phyloP scores from a whole-genome alignment of 2,329 filamentous ascomycete genomes.

The Paracoccidioides lutzii region DNA sequence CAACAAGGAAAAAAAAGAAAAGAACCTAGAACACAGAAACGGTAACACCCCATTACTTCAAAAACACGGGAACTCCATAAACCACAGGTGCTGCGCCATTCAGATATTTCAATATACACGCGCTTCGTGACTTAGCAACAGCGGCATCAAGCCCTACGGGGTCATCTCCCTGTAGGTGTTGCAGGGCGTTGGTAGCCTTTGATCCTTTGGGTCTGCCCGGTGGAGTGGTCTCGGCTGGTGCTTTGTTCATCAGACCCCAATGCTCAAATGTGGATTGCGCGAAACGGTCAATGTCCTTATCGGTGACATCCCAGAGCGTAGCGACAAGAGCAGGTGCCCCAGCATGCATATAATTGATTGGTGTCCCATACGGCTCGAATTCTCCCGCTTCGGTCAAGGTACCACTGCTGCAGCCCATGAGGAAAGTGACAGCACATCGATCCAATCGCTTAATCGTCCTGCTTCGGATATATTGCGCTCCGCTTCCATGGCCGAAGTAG shows the following conservation, averaged over 20 bases:
- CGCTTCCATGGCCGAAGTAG: slow-evolving; percentile 94
- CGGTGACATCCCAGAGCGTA: slow-evolving; percentile 95
- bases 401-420: slow-evolving; percentile 91
- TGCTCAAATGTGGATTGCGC: slow-evolving; percentile 64
- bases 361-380: slow-evolving; percentile 82
- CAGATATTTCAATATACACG: slow-evolving; percentile 79
- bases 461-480: slow-evolving; percentile 83
- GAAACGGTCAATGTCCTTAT: slow-evolving; percentile 92
- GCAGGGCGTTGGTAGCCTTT: slow-evolving; percentile 6
- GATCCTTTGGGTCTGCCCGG: slow-evolving; percentile 18
- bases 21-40: not conserved
- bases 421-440: slow-evolving; percentile 66
- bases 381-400: slow-evolving; percentile 67
- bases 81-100: slow-evolving; percentile 90
- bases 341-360: slow-evolving; percentile 82
- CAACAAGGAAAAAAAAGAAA: not conserved
- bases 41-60: slow-evolving; percentile 29
- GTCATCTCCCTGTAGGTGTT: slow-evolving; percentile 10
- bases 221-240: slow-evolving; percentile 18
- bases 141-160: slow-evolving; percentile 61
- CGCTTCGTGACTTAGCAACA: slow-evolving; percentile 57
- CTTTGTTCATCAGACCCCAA: slow-evolving; percentile 58
- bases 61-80: slow-evolving; percentile 87
- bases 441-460: slow-evolving; percentile 68
- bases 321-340: slow-evolving; percentile 78